Evolutionary conservation across 2,329 filamentous ascomycete species (phyloP), one percentile per base, ranked within the genome.

Genomic region (Cercospora berteroae): DNA sequence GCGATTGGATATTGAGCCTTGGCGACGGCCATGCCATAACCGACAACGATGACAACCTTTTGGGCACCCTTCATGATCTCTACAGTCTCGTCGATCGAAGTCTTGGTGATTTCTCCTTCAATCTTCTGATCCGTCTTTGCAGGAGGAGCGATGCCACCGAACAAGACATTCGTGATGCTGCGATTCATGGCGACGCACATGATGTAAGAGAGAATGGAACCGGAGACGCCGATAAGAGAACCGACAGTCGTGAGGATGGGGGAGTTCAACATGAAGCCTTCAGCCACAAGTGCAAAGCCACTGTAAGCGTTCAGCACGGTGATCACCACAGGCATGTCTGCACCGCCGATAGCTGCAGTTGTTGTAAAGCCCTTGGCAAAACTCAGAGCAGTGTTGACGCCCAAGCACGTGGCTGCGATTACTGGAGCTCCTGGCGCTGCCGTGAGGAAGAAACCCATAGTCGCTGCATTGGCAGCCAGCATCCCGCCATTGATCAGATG

Each of bases 11-110:
- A 96, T 79, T 97, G 93, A 3, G 93, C 93, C 79, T 96, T 96
- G 8, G 93, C 93, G 1, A 97, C 93, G 0, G 93, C 93, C 93
- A 97, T 97, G 62, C 93, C 93, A 74, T 96, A 97, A 0, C 93
- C 93, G 5, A 96, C 93, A 1, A 94, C 89, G 63, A 97, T 93
- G 73, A 96, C 95, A 65, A 96, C 92, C 57, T 86, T 93, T 75
- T 96, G 92, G 0, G 92, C 89, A 69, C 90, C 90, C 16, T 88
- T 81, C 2, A 96, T 83, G 0, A 88, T 85, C 29, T 96, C 92
- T 1, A 91, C 90, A 0, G 91, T 90, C 57, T 96, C 93, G 18
- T 96, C 93, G 1, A 94, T 85, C 3, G 85, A 90, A 0, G 90
- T 94, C 76, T 92, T 89, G 0, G 89, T 93, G 13, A 96, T 88